A percentile compares a stretch with the other conserved stretches of the same genome.
phyloP scores from a whole-genome alignment of 352 stramenopile genomes.

The Phytophthora pseudosyringae region DNA sequence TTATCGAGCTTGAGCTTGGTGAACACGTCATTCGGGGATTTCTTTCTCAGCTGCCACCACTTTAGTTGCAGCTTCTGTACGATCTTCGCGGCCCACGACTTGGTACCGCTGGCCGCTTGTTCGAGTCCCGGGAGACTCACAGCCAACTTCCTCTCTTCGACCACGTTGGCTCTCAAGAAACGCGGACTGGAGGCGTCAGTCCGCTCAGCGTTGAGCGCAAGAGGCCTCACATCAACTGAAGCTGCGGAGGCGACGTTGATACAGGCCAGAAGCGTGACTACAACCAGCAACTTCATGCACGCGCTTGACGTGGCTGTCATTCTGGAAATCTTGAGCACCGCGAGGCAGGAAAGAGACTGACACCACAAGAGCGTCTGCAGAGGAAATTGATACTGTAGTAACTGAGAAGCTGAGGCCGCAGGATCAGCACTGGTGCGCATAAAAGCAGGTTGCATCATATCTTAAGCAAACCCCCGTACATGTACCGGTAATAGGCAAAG shows the following conservation, averaged over 20 bases:
- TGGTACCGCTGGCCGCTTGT: not conserved
- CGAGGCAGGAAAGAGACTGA: not conserved
- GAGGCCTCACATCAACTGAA: not conserved
- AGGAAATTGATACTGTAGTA: constrained; percentile 11
- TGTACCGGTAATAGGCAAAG: no score
- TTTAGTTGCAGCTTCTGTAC: constrained; percentile 4
- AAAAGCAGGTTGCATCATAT: not conserved
- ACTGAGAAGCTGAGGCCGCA: not conserved
- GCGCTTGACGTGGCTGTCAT: not conserved
- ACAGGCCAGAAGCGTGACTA: not conserved
- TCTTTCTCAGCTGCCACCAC: not conserved
- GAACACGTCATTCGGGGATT: constrained; percentile 14
- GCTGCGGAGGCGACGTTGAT: not conserved
- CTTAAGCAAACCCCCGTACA: not conserved
- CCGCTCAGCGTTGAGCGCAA: not conserved
- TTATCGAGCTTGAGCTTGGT: not conserved
- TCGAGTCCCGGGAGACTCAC: not conserved
- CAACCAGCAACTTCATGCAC: not conserved
- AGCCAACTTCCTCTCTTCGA: constrained; percentile 9
- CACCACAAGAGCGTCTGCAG: not conserved
- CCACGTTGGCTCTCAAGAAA: not conserved
- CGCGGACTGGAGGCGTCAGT: not conserved
- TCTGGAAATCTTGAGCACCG: not conserved
- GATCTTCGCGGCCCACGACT: not conserved
- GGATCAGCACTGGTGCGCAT: no score